phyloP scores from a whole-genome alignment of 257 asterid genomes.

The Salvia splendens region DNA sequence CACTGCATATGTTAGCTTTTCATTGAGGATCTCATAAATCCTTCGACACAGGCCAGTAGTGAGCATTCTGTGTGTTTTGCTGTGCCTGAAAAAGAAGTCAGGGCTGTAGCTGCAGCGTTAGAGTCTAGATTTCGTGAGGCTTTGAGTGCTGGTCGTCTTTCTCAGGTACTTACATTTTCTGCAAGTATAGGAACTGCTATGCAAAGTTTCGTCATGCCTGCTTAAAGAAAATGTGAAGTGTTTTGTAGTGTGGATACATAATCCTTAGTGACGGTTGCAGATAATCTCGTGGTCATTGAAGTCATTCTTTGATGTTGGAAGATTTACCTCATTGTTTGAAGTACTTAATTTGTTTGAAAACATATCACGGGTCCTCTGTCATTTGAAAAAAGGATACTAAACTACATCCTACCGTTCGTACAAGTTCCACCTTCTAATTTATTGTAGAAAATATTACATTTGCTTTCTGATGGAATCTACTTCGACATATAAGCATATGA shows the following conservation, averaged over 20 bases:
- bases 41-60: slow-evolving; percentile 81
- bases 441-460: too few species aligned
- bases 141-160: slow-evolving; percentile 93
- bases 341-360: neutral
- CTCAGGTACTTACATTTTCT: slow-evolving; percentile 63
- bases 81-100: slow-evolving; percentile 92
- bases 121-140: slow-evolving; percentile 90
- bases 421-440: too few species aligned
- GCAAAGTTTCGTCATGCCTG: slow-evolving; percentile 2
- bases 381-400: neutral
- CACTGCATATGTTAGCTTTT: slow-evolving; percentile 10
- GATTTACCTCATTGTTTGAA: neutral
- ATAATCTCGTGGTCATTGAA: neutral
- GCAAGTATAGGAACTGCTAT: slow-evolving; percentile 6
- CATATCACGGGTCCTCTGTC: neutral
- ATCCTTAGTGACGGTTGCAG: neutral
- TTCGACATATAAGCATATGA: too few species aligned
- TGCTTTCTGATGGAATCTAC: neutral
- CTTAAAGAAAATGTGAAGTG: neutral
- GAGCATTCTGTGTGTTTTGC: slow-evolving; percentile 99
- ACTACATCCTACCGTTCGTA: neutral
- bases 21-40: slow-evolving; percentile 29
- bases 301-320: neutral
- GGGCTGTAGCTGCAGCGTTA: slow-evolving; percentile 83
- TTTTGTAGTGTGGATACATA: neutral